A percentile compares a stretch with the other conserved stretches of the same genome.
These are phyloP conservation scores for Saccharum spontaneum DNA, from an alignment of 176 grass and related monocot genomes.

Conservation along the genomic window DNA sequence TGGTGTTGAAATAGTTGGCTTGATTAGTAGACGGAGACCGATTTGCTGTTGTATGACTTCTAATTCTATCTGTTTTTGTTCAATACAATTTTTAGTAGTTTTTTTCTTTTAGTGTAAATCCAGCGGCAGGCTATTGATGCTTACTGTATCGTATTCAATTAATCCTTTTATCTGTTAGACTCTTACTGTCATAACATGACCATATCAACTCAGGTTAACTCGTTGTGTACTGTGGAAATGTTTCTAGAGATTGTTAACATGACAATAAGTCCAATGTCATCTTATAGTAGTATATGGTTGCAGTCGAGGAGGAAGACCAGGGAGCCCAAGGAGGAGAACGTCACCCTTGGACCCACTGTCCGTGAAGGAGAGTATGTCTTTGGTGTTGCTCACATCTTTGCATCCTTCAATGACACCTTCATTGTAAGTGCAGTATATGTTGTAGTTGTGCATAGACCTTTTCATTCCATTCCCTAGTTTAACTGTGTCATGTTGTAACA, in stretches of 20 bases:
- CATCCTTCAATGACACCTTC: conserved; percentile 84
- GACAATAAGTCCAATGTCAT: not conserved
- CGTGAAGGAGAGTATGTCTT: conserved; percentile 81
- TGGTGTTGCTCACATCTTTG: conserved; percentile 81
- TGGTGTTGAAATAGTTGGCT: not conserved
- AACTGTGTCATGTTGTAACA: not conserved
- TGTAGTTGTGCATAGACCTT: not conserved
- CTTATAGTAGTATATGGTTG: not conserved
- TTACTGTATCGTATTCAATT: not conserved
- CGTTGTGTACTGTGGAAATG: not conserved
- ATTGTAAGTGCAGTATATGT: conserved; percentile 49
- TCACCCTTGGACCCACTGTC: conserved; percentile 72
- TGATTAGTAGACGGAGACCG: not conserved
- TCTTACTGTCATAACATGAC: fast-evolving
- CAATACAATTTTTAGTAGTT: not conserved
- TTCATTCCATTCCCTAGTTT: not conserved
- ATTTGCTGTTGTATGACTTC: not conserved
- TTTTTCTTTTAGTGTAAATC: not conserved
- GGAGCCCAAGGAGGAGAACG: conserved; percentile 88
- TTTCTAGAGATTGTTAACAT: not conserved
- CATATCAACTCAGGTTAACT: not conserved
- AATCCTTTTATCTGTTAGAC: not conserved
- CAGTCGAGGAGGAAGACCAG: conserved; percentile 81
- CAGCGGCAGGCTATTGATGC: no score
- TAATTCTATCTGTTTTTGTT: no score